Evolutionary conservation across 345 rosid species (phyloP), one percentile per base, ranked within the genome.

Genomic region (Rhizophora mangle): DNA sequence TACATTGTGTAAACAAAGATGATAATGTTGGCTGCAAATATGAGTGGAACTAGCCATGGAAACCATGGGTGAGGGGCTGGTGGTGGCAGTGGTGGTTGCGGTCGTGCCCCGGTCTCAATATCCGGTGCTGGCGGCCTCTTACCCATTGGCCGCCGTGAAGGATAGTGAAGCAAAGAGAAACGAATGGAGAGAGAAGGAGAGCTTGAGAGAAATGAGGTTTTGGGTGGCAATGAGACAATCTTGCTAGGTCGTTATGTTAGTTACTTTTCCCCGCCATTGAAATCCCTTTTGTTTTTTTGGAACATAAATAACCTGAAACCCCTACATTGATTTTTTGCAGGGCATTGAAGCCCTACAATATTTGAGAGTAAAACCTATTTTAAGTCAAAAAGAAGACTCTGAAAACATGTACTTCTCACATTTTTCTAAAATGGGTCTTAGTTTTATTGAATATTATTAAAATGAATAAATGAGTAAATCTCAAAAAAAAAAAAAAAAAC

Each of bases 31-130:
- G 74, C 86, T 27, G 79, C 43, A 27, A 86, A 82, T 47, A 87
- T 85, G 62, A 86, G 69, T 4, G 96, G 93, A 69, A 84, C 75
- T 36, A 93, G 84, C 98, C 98, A 90, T 5, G 92, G 64, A 49
- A 58, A 51, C 93, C 93, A 90, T 69, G 81, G 87, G 68, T 80
- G 32, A 1, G 86, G 86, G 24, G 69, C 71, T 51, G 67, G 81
- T 11, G 62, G 80, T 0, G 90, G 81, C 13, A 75, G 71, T 6
- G 77, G 61, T 4, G 2, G 69, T 8, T 61, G 49, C 66, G 16
- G 46, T 10, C 26, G 3, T 52, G 74, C 54, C 57, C 80, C 77
- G 18, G 29, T 60, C 73, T 83, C 83, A 1, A 82, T 27, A 21
- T 82, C 83, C 54, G 32, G n/a, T 11, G 19, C 15, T 18, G 75